Conservation (phyloP, 1,284 basidiomycete species). For the Rhodotorula sp. region DNA sequence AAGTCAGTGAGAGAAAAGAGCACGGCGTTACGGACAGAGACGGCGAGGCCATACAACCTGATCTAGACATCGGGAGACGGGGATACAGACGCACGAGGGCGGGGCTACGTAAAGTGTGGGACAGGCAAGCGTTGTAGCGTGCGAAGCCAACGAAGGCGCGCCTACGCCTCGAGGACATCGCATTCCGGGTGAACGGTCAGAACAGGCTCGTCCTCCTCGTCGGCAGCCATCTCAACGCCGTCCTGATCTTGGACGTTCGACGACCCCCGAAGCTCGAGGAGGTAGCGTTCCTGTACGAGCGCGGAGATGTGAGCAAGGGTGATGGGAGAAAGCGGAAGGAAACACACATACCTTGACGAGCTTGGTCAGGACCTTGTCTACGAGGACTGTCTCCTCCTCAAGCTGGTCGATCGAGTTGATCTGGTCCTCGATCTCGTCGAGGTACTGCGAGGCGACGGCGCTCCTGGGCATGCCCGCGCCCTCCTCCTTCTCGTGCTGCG, state of each 20-base stretch:
- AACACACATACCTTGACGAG: constrained; percentile 72
- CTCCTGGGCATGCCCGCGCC: constrained; percentile 78
- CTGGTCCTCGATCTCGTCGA: constrained; percentile 82
- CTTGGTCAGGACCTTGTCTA: constrained; percentile 83
- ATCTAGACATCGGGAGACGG: too few species aligned
- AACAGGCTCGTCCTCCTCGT: constrained; percentile 36
- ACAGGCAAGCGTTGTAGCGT: too few species aligned
- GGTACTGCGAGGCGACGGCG: constrained; percentile 93
- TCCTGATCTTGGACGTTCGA: constrained; percentile 9
- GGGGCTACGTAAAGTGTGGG: too few species aligned
- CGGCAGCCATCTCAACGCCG: constrained; percentile 12
- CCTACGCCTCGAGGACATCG: constrained; percentile 23
- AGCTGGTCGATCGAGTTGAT: constrained; percentile 81
- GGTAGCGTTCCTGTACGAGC: constrained; percentile 70
- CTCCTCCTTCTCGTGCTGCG: constrained; percentile 71
- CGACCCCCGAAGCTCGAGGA: constrained; percentile 63
- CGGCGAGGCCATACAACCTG: too few species aligned
- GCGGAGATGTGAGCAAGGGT: background rate
- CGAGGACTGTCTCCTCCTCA: constrained; percentile 86
- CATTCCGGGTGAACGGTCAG: constrained; percentile 44
- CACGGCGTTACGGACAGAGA: too few species aligned
- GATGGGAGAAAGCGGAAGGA: too few species aligned
- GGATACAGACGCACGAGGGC: too few species aligned
- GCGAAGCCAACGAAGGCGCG: background rate
- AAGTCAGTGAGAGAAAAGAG: too few species aligned